Conservation (phyloP, 805 yeast genomes). For the Starmerella davenportii region DNA sequence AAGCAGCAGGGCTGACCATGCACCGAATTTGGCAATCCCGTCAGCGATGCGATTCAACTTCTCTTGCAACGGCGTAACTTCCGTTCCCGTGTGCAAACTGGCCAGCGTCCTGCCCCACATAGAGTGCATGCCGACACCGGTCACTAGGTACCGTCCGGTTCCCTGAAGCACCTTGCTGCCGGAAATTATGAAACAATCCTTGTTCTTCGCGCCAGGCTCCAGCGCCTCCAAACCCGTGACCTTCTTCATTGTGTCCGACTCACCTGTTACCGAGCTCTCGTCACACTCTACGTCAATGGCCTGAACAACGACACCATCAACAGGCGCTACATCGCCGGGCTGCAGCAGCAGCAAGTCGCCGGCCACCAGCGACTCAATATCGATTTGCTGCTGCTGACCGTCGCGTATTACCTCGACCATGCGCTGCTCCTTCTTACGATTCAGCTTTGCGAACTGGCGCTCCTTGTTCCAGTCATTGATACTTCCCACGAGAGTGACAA, state of each 20-base stretch:
- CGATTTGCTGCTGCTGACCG: conserved; percentile 47
- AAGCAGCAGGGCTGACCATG: conserved; percentile 63
- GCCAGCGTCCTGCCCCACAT: conserved; percentile 84
- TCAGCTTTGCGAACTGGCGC: conserved; percentile 71
- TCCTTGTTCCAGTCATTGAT: conserved; percentile 95
- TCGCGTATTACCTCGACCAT: conserved; percentile 57
- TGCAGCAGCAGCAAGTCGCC: conserved; percentile 73
- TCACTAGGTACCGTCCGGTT: conserved; percentile 65
- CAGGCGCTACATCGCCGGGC: conserved; percentile 89
- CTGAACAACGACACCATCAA: conserved; percentile 56
- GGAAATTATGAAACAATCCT: conserved; percentile 73
- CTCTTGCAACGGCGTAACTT: conserved; percentile 74
- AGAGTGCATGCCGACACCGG: conserved; percentile 81
- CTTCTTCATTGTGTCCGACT: conserved; percentile 66
- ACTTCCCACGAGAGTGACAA: conserved; percentile 86
- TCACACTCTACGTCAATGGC: conserved; percentile 71
- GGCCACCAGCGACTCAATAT: conserved; percentile 59
- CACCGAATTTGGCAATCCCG: conserved; percentile 88
- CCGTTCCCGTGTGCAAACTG: conserved; percentile 56
- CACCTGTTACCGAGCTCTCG: conserved; percentile 88
- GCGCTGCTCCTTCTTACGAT: conserved; percentile 75
- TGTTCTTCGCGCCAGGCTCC: conserved; percentile 17
- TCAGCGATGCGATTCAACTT: conserved; percentile 71
- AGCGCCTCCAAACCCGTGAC: conserved; percentile 23
- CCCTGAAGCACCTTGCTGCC: conserved; percentile 84